Base-by-base conservation (phyloP, 2,329 filamentous ascomycete genomes). In the Pseudogymnoascus sp. region DNA sequence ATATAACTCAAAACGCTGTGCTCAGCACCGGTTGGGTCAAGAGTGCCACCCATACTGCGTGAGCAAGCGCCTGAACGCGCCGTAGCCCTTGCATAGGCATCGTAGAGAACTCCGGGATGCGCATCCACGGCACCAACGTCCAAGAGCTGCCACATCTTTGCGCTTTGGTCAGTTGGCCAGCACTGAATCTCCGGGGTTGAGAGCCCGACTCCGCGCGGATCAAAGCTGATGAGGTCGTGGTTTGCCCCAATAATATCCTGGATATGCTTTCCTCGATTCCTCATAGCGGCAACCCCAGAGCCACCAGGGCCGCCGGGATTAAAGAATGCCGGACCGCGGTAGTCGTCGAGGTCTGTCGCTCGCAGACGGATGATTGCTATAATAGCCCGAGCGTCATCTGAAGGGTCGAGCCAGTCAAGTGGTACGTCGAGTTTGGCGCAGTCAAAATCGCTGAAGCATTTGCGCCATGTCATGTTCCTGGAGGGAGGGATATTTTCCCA, bases 141-240 rank as follows among this genome's bases (percentile, higher is more conserved):
- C 67, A 77, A 74, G 13, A 77, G 70, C 25, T 70, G 71, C 79
- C 77, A 83, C 2, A 78, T 66, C 29, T 73, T 72, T 9, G 75
- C 68, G 64, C 77, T 75, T 67, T 78, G 75, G 1, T 71, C 67
- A 0, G 73, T 74, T 5, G 72, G 72, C 78, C 80, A 84, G 67
- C 81, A 84, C 59, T 82, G 79, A 12, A 81, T 71, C 18, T 79
- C 71, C 3, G 81, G 80, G 1, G 78, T 74, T 2, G 81, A 80
- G 6, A 77, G 74, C 3, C 80, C 80, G 25, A 83, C 75, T 71
- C 78, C 78, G 15, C 79, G 74, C 1, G 79, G 79, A 65, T 81
- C 79, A 60, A 80, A 81, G 1, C 78, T 76, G 58, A 82, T 73
- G 18, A 81, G 67, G 63, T 80, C 76, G 64, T 75, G 73, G 40